Evolutionary conservation across 2,329 filamentous ascomycete genomes (phyloP), one percentile per base, ranked within the genome.

Genomic region (Beauveria sp.): DNA sequence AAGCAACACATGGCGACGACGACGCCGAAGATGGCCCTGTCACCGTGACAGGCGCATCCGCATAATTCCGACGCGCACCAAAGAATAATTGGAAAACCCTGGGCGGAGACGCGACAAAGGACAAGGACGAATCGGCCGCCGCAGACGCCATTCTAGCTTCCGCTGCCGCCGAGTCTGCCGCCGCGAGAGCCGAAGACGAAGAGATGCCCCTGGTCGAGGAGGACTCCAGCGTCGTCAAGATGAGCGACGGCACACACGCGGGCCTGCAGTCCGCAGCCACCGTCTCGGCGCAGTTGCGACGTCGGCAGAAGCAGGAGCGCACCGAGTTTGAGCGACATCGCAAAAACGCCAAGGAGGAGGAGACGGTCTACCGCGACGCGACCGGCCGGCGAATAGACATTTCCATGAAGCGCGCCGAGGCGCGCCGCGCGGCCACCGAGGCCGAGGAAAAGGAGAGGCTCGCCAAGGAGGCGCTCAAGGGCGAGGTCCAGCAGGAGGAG

Each of bases 281-380:
- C 43, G 91, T 97, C 22, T 86, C 86, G 0, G 85, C 84, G 8
- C 86, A 89, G 66, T 77, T 89, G 5, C 79, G 83, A 67, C 83
- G 84, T 69, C 85, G 89, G 18, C 85, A 87, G 65, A 82, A 80
- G 14, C 84, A 87, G 66, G 88, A 92, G 63, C 73, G 74, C n/a
- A 76, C 75, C 16, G 77, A 79, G 26, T 83, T 82, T 67, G 76
- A 80, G 63, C 68, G 64, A 64, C 74, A 73, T 67, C 66, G 71
- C 40, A 79, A 76, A 62, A 76, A 72, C 64, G 72, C 72, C 46
- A 75, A 78, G 61, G 83, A 84, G 37, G 83, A 88, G 68, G 91
- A 97, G 75, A 96, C 93, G 0, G 92, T 97, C 26, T 97, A 97
- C 72, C 89, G 94, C 67, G 94, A 99, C 75, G 94, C 96, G 12